phyloP scores from a whole-genome alignment of 768 basidiomycete species.

The Leucocoprinus sp. region DNA sequence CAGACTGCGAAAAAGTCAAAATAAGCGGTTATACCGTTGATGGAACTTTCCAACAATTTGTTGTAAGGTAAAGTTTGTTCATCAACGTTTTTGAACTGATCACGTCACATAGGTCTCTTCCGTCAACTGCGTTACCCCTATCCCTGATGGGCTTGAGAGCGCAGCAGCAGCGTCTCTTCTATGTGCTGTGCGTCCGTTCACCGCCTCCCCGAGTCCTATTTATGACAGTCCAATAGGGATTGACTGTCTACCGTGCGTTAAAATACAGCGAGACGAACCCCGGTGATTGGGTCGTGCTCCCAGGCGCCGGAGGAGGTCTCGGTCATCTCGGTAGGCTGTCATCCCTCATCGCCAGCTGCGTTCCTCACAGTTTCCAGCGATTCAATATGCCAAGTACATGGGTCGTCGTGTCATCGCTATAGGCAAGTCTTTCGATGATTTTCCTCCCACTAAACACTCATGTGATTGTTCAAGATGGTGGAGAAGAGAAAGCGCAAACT shows the following conservation, averaged over 20 bases:
- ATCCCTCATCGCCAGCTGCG: neutral
- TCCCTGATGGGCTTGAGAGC: conserved; percentile 61
- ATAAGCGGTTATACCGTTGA: conserved; percentile 67
- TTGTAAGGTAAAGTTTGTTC: conserved; percentile 26
- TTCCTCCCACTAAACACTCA: neutral
- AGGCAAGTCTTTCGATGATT: conserved; percentile 22
- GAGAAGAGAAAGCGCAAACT: conserved; percentile 64
- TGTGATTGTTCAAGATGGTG: conserved; percentile 44
- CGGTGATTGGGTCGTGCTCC: conserved; percentile 71
- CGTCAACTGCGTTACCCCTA: conserved; percentile 67
- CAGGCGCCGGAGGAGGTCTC: conserved; percentile 76
- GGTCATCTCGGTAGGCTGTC: conserved; percentile 58
- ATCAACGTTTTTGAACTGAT: neutral
- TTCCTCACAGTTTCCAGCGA: conserved; percentile 27
- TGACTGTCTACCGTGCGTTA: conserved; percentile 82
- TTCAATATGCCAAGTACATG: conserved; percentile 75
- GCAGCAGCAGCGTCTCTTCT: conserved; percentile 67
- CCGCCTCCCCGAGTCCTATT: neutral
- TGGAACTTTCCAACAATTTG: conserved; percentile 71
- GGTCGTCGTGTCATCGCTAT: conserved; percentile 78
- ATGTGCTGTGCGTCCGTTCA: conserved; percentile 50
- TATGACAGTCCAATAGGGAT: conserved; percentile 38
- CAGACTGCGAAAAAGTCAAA: conserved; percentile 53
- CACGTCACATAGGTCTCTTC: conserved; percentile 43
- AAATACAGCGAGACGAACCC: conserved; percentile 58